Evolutionary conservation across 2,329 filamentous ascomycete species (phyloP), one percentile per base, ranked within the genome.

Genomic region (Monilinia laxa): DNA sequence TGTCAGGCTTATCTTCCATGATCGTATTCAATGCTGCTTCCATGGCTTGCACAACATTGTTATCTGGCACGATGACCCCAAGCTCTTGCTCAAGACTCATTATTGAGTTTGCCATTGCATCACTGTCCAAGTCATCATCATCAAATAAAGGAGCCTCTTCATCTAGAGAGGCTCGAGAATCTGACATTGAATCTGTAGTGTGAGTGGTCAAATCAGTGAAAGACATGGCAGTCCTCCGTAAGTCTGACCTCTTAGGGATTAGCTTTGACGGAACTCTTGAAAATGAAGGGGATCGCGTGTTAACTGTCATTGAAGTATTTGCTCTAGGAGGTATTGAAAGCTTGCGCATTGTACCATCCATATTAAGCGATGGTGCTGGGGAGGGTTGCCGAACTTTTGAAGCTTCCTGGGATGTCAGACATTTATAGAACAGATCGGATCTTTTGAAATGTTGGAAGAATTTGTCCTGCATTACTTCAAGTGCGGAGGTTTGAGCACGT

Each of bases 351-450:
- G 78, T 73, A n/a, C 77, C 75, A 45, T 80, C 79, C n/a, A 69
- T 68, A 10, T 73, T 64, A 5, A 72, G 70, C 11, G 72, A 72
- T 11, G 68, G 59, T 42, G 71, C 69, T 31, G 68, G 52, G n/a
- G 67, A 51, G 40, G 68, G 52, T 16, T 53, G 52, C 16, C 56
- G 23, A 31, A 62, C 68, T 62, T 75, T 81, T 1, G 85, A 82
- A 53, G 86, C 83, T 78, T 97, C 93, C 74, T 96, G 92, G 16
- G 94, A 91, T 10, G 94, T 92, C 1, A 99, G 83, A 76, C 93
- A 97, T 77, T 99, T 99, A 81, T 95, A 98, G 77, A 93, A 99
- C 0, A 99, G 79, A 75, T 98, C 95, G 0, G 95, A 97, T 72
- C 88, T 91, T 75, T 93, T 96, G 81, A 99, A 99, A 25, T 86